phyloP scores from a whole-genome alignment of 2,329 filamentous ascomycete species.

The Tolypocladium nubicola region DNA sequence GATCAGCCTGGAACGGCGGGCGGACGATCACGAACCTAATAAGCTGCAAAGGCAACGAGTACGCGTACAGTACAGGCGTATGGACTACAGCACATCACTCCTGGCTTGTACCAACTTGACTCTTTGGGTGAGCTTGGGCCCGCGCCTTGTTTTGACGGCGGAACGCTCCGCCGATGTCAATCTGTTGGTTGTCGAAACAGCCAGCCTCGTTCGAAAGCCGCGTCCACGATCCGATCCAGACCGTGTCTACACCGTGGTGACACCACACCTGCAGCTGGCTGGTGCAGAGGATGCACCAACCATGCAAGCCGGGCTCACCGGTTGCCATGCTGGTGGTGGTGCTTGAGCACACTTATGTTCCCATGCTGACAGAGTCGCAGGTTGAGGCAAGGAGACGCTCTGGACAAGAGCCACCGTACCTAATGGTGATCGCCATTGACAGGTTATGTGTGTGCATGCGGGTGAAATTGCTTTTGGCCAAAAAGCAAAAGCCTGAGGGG shows the following conservation, averaged over 20 bases:
- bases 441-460: neutral
- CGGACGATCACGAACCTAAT: neutral
- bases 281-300: neutral
- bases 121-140: neutral
- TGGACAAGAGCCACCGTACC: neutral
- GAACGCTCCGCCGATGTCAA: neutral
- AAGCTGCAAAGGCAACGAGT: neutral
- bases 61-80: too few species aligned
- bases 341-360: neutral
- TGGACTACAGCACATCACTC: too few species aligned
- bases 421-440: neutral
- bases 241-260: neutral
- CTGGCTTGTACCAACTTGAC: neutral
- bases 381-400: neutral
- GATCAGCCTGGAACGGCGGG: neutral
- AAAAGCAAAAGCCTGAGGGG: neutral
- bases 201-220: neutral
- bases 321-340: neutral
- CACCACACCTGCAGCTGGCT: neutral
- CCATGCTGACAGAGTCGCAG: neutral
- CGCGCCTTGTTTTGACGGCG: neutral
- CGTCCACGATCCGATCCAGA: neutral
- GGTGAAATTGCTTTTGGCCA: neutral
- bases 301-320: neutral
- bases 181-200: neutral